phyloP scores from a whole-genome alignment of 805 yeast genomes.

The Geotrichum ghanense region DNA sequence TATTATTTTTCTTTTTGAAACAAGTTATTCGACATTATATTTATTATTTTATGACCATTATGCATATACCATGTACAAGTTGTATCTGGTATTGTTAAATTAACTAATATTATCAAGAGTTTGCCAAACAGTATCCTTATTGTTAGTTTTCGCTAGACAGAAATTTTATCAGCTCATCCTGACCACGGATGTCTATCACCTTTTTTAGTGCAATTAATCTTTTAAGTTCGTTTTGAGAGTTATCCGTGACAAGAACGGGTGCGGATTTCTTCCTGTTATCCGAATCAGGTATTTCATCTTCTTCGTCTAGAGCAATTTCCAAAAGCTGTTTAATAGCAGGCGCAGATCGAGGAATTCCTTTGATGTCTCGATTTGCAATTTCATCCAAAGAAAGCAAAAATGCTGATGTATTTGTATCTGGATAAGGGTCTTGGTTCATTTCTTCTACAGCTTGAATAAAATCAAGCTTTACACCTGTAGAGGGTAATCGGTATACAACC shows the following conservation, averaged over 20 bases:
- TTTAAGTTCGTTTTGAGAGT: constrained; percentile 30
- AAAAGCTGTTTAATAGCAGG: constrained; percentile 19
- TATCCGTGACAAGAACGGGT: too few species aligned
- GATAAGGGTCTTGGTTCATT: constrained; percentile 26
- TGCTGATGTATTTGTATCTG: constrained; percentile 23
- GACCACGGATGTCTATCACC: constrained; percentile 59
- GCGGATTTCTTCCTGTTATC: too few species aligned
- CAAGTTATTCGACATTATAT: too few species aligned
- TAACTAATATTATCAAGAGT: neutral
- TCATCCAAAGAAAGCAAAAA: constrained; percentile 29
- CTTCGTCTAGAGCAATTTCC: constrained; percentile 27
- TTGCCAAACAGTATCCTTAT: too few species aligned
- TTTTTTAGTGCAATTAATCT: constrained; percentile 46
- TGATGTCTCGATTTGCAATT: constrained; percentile 17
- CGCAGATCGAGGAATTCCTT: constrained; percentile 25
- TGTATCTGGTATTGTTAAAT: too few species aligned
- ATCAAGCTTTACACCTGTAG: constrained; percentile 55
- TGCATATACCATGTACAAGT: too few species aligned
- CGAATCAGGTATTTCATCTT: too few species aligned
- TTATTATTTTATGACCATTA: too few species aligned
- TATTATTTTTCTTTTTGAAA: too few species aligned
- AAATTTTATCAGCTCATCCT: constrained; percentile 50
- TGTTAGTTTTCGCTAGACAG: constrained; percentile 20
- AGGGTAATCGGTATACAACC: constrained; percentile 55
- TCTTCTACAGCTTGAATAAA: constrained; percentile 44